phyloP scores from a whole-genome alignment of 1,284 basidiomycete species.

The Austroboletus olivaceoglutinosus region DNA sequence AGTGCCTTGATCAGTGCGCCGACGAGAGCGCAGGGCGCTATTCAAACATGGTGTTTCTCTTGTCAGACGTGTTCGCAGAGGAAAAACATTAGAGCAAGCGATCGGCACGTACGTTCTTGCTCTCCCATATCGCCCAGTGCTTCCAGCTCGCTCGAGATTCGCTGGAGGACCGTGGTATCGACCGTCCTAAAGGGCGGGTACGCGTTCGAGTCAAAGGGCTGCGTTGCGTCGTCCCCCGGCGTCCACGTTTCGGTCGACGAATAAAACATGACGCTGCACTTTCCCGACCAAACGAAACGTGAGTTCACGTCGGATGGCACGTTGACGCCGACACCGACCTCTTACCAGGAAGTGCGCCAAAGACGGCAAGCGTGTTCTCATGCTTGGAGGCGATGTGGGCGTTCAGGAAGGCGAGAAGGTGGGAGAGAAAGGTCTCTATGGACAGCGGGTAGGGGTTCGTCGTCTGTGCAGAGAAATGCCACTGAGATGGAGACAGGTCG shows the following conservation, averaged over 20 bases:
- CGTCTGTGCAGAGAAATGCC: conserved; percentile 62
- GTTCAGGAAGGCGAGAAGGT: conserved; percentile 89
- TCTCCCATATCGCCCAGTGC: conserved; percentile 43
- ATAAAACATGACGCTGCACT: conserved; percentile 4
- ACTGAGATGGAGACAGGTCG: conserved; percentile 81
- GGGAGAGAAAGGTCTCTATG: conserved; percentile 68
- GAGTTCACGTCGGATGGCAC: not conserved
- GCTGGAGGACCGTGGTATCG: conserved; percentile 61
- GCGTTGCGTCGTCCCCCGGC: conserved; percentile 36
- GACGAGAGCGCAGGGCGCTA: conserved; percentile 74
- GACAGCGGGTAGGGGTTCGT: conserved; percentile 52
- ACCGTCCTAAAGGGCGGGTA: conserved; percentile 82
- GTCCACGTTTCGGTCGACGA: conserved; percentile 54
- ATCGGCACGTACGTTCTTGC: conserved; percentile 44
- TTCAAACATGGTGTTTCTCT: not conserved
- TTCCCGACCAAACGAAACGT: not conserved
- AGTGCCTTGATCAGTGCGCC: conserved; percentile 86
- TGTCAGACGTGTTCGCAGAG: not conserved
- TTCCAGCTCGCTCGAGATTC: conserved; percentile 63
- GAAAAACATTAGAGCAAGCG: not conserved
- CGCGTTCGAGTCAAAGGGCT: conserved; percentile 65
- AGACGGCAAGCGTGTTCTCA: conserved; percentile 91
- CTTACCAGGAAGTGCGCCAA: conserved; percentile 82
- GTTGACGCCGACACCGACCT: conserved; percentile 46
- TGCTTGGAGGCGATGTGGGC: conserved; percentile 88